Evolutionary conservation across 208 protist genomes (phyloP).

Genomic region (Naegleria lovaniensis): DNA sequence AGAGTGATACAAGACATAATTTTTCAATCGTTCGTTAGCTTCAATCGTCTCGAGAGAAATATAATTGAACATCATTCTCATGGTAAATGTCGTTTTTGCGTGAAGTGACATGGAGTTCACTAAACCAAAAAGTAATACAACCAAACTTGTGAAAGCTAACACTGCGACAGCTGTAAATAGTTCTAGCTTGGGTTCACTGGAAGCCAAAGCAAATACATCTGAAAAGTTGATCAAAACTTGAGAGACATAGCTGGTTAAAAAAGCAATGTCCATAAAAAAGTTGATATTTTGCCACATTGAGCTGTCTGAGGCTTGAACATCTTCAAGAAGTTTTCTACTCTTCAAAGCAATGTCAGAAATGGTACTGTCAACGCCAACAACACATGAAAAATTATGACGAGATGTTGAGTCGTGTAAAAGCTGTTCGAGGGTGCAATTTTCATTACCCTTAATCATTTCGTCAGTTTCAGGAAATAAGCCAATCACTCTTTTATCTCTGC

Average conservation of each 20-base stretch:
- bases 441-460: not conserved
- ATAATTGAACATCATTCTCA: not conserved
- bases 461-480: not conserved
- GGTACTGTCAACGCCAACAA: not conserved
- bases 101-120: not conserved
- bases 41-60: not conserved
- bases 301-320: not conserved
- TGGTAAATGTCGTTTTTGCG: not conserved
- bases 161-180: not conserved
- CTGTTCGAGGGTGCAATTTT: not conserved
- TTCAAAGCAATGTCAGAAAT: not conserved
- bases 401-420: not conserved
- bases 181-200: not conserved
- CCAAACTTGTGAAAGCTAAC: not conserved
- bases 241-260: not conserved
- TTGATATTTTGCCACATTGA: not conserved
- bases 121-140: not conserved
- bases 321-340: not conserved
- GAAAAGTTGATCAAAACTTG: not conserved
- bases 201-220: not conserved
- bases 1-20: not conserved
- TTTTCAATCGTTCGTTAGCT: not conserved
- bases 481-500: not conserved
- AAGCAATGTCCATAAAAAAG: not conserved
- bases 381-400: not conserved